Conservation (phyloP, 805 yeast species). For the Wickerhamiella brachini region DNA sequence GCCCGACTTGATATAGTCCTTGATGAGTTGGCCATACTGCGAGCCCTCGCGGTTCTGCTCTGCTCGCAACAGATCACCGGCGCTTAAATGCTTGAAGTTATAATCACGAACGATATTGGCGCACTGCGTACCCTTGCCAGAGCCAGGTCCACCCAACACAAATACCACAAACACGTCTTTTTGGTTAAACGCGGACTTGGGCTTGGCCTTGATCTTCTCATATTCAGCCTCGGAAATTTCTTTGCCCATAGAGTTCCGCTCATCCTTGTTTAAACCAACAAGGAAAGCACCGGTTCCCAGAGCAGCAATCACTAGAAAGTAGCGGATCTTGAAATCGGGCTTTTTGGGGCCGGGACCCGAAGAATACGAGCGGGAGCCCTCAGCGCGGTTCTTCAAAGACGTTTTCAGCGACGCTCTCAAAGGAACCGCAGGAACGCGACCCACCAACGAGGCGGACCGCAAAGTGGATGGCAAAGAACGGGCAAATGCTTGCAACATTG, state of each 20-base stretch:
- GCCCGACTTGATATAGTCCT: constrained; percentile 74
- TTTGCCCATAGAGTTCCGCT: constrained; percentile 8
- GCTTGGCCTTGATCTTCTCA: constrained; percentile 24
- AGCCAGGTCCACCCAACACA: constrained; percentile 95
- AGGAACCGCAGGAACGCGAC: not conserved
- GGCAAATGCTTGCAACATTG: not conserved
- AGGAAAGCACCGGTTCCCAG: constrained; percentile 23
- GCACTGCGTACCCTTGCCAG: constrained; percentile 97
- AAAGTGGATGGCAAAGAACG: not conserved
- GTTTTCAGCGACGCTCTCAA: not conserved
- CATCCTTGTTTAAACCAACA: constrained; percentile 18
- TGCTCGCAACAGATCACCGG: constrained; percentile 92
- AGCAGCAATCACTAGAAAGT: constrained; percentile 21
- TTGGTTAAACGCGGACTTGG: constrained; percentile 36
- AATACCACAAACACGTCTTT: constrained; percentile 69
- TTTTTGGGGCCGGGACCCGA: not conserved
- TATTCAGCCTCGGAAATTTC: constrained; percentile 24
- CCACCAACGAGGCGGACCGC: not conserved
- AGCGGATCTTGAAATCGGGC: constrained; percentile 23
- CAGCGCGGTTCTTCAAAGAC: not conserved
- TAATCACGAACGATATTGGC: constrained; percentile 66
- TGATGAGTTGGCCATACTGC: constrained; percentile 73
- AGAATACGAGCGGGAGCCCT: not conserved
- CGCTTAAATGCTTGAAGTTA: constrained; percentile 77
- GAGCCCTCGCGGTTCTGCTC: constrained; percentile 80